Percentiles rank a stretch among this genome's conserved stretches.
These are phyloP conservation scores for Lepidium sativum DNA, from an alignment of 345 rosid species.

Conservation along the genomic window DNA sequence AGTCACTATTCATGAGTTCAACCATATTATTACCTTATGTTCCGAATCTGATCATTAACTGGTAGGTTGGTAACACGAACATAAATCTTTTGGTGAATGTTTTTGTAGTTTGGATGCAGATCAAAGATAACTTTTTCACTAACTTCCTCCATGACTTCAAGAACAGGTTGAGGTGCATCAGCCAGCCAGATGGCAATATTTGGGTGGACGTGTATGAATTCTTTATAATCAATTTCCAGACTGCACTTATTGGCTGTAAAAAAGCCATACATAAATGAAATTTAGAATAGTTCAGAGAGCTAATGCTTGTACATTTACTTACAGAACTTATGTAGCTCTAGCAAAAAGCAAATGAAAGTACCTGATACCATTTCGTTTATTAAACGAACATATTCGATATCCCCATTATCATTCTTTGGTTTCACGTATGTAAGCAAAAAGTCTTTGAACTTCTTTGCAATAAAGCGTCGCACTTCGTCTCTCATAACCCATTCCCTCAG, in stretches of 20 bases:
- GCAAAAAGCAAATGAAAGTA: slow-evolving; percentile 14
- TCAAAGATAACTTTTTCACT: slow-evolving; percentile 69
- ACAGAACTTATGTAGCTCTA: neutral
- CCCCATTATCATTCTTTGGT: slow-evolving; percentile 60
- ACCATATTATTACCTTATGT: slow-evolving; percentile 52
- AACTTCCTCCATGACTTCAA: slow-evolving; percentile 96
- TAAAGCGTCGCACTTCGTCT: slow-evolving; percentile 92
- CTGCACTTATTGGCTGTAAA: slow-evolving; percentile 85
- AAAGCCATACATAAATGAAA: neutral
- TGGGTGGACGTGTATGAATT: slow-evolving; percentile 82
- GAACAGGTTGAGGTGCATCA: slow-evolving; percentile 95
- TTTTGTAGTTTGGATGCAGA: slow-evolving; percentile 80
- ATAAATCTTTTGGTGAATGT: slow-evolving; percentile 78
- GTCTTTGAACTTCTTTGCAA: slow-evolving; percentile 81
- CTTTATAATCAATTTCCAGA: slow-evolving; percentile 86
- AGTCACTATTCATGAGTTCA: neutral
- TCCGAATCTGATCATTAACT: slow-evolving; percentile 90
- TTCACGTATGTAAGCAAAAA: slow-evolving; percentile 70
- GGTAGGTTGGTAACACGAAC: slow-evolving; percentile 84
- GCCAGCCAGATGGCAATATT: slow-evolving; percentile 98
- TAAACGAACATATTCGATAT: slow-evolving; percentile 63
- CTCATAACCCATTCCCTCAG: slow-evolving; percentile 96
- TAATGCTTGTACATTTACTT: neutral
- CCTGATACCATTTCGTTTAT: slow-evolving; percentile 94
- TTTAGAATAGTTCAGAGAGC: neutral